Evolutionary conservation across 1,139 yeast species (phyloP), one percentile per base, ranked within the genome.

Genomic region (Hyphopichia burtonii): DNA sequence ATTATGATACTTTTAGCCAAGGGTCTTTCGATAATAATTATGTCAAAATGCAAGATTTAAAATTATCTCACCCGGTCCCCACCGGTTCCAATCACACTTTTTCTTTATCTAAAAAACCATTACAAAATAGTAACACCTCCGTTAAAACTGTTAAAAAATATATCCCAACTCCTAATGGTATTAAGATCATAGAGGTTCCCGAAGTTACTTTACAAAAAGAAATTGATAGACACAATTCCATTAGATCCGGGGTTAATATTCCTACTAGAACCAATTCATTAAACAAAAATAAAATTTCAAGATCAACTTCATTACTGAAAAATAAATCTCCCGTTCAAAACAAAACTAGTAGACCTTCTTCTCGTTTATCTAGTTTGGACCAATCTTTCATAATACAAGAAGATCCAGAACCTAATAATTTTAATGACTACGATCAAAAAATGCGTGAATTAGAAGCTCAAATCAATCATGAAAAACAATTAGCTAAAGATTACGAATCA

Each of bases 121-220:
- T 31, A 22, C 37, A 32, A 31, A 38, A n/a, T 28, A n/a, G 12
- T 37, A 23, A 23, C n/a, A 20, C 40, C 16, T 37, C 44, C 9
- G 64, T 58, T 12, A 70, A 66, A 40, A 73, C 72, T 76, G 76
- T 74, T 11, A 73, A 73, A 44, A 71, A 69, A 40, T 74, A 73
- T 50, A 65, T 74, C 35, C 79, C 79, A 11, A 72, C 78, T 12
- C 72, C 77, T 3, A 71, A 65, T 30, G 79, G 79, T 25, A 71
- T 74, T 47, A 69, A 71, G 47, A 55, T 73, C n/a, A 59, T 74
- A 16, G 78, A 74, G 47, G 79, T 74, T 8, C 78, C 78, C 0
- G 76, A 68, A 46, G 54, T 61, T 9, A 58, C 59, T 37, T 54
- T 68, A 43, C 61, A 68, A 39, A 58, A 65, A 48, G 77, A 73